Percentiles rank a stretch among this genome's conserved stretches.
Evolutionary conservation across 306 rosid species (phyloP).

Genomic region (Rosa rugosa): DNA sequence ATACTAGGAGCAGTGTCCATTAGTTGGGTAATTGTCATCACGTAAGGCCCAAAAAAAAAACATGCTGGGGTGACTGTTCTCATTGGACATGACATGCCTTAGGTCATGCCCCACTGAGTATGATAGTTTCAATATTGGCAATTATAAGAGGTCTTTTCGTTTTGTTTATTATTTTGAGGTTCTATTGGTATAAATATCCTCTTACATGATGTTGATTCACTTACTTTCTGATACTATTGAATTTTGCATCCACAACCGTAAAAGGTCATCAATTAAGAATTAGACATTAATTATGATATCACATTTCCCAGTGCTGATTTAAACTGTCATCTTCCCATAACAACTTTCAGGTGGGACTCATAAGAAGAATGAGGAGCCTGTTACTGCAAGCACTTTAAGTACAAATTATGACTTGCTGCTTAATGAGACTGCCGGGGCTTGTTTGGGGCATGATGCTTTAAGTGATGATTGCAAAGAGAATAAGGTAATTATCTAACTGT

Average conservation of each 20-base stretch:
- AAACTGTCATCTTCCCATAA: constrained; percentile 27
- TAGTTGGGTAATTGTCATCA: not conserved
- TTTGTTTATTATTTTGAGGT: not conserved
- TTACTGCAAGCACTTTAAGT: constrained; percentile 39
- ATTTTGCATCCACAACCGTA: not conserved
- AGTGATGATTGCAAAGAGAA: constrained; percentile 47
- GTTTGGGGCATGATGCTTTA: constrained; percentile 56
- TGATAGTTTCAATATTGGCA: not conserved
- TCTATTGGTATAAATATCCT: not conserved
- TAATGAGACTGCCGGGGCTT: constrained; percentile 48
- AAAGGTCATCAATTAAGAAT: not conserved
- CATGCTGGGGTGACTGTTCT: not conserved
- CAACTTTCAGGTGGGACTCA: constrained; percentile 50
- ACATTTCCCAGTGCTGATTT: constrained; percentile 18
- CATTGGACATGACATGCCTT: not conserved
- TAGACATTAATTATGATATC: not conserved
- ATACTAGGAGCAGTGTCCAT: not conserved
- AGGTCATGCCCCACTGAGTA: not conserved
- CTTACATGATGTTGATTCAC: not conserved
- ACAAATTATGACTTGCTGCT: constrained; percentile 40
- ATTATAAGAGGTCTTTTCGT: not conserved
- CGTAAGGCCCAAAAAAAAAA: not conserved
- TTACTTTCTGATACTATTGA: not conserved
- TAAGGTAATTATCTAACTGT: constrained; percentile 51
- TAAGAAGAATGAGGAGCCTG: constrained; percentile 56